phyloP scores from a whole-genome alignment of 73 alveolate species.

The Paramecium primaurelia region DNA sequence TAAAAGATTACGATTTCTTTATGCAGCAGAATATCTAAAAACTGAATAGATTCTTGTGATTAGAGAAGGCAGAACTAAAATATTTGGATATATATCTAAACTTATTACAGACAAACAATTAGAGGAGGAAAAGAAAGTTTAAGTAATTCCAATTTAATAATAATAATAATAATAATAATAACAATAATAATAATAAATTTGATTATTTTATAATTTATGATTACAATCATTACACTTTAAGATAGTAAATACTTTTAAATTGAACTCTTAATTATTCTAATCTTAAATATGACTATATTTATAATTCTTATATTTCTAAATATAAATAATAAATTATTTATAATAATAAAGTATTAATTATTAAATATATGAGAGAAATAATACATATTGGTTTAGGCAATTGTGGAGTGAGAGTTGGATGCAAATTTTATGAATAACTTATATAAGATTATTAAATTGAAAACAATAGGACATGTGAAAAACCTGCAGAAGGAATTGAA shows the following conservation, averaged over 20 bases:
- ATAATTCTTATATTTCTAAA: too few relatives aligned
- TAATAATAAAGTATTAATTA: too few relatives aligned
- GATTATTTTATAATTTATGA: background rate
- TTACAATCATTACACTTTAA: background rate
- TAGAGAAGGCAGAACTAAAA: conserved; percentile 46
- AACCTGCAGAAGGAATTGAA: conserved; percentile 31
- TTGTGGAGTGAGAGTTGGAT: conserved; percentile 17
- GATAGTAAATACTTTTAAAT: background rate
- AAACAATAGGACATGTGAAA: background rate
- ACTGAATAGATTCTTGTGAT: conserved; percentile 22
- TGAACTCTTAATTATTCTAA: background rate
- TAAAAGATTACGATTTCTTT: background rate
- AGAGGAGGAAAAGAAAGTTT: background rate
- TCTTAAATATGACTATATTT: too few relatives aligned
- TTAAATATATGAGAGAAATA: conserved; percentile 14
- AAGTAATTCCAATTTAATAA: background rate
- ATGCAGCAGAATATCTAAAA: conserved; percentile 37
- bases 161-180: conserved; percentile 9
- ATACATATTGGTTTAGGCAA: conserved; percentile 34
- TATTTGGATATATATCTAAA: conserved; percentile 31
- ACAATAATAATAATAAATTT: background rate
- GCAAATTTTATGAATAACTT: background rate
- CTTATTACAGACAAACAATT: background rate
- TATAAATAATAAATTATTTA: too few relatives aligned
- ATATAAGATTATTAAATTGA: background rate